A percentile compares a stretch with the other conserved stretches of the same genome.
These are phyloP conservation scores for Rhodotorula paludigena DNA, from an alignment of 768 basidiomycete species.

Conservation along the genomic window DNA sequence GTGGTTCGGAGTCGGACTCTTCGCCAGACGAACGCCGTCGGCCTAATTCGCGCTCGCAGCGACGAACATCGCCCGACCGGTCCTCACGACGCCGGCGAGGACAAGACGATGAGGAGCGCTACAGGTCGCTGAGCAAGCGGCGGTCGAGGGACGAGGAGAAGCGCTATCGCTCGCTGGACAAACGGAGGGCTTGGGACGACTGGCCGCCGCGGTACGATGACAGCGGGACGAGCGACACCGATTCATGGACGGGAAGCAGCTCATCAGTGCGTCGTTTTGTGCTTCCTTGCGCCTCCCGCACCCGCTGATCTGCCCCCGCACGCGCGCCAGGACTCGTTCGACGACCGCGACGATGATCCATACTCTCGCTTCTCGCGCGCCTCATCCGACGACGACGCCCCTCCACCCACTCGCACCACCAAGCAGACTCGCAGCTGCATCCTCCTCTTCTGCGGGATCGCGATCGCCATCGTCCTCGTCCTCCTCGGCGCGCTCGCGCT, in stretches of 20 bases:
- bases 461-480: conserved; percentile 4
- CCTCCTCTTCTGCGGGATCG: conserved; percentile 13
- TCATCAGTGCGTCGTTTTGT: not conserved
- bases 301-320: not conserved
- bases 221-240: not conserved
- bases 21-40: no score
- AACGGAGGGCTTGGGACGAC: not conserved
- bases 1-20: no score
- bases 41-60: no score
- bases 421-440: not conserved
- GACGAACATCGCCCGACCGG: no score
- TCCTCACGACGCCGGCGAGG: no score
- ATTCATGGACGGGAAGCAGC: not conserved
- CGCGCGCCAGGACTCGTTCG: not conserved
- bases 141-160: no score
- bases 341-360: not conserved
- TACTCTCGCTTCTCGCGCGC: not conserved
- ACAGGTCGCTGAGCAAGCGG: no score
- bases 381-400: not conserved
- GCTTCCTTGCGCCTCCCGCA: not conserved
- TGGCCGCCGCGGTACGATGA: conserved; percentile 4
- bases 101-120: no score
- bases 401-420: not conserved
- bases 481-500: conserved; percentile 3
- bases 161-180: not conserved